These are phyloP conservation scores for Lonicera japonica DNA, from an alignment of 129 eudicot genomes.

Conservation along the genomic window DNA sequence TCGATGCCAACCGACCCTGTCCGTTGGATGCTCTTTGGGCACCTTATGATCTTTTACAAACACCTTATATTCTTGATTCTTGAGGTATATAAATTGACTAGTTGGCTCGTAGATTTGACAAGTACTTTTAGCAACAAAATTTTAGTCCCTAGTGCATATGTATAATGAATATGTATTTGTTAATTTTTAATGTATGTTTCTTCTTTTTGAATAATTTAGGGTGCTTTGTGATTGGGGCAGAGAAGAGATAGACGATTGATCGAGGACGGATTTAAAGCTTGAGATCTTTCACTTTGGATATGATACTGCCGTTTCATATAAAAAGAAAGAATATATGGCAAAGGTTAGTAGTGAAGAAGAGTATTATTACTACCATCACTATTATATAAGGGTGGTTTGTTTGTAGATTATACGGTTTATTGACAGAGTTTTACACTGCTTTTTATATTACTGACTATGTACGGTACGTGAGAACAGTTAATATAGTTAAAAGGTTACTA, in stretches of 20 bases:
- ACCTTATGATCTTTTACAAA: constrained; percentile 73
- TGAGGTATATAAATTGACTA: constrained; percentile 12
- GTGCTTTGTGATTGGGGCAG: too few relatives aligned
- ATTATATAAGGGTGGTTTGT: neutral
- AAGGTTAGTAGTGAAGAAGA: neutral
- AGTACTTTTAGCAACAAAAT: too few relatives aligned
- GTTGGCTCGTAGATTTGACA: too few relatives aligned
- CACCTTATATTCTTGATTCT: constrained; percentile 60
- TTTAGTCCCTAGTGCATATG: too few relatives aligned
- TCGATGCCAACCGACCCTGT: constrained; percentile 64
- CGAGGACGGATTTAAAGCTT: neutral
- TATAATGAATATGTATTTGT: too few relatives aligned
- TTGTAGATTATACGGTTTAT: constrained; percentile 3
- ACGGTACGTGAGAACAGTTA: constrained; percentile 2
- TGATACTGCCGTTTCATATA: too few relatives aligned
- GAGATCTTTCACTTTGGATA: too few relatives aligned
- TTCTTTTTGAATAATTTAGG: too few relatives aligned
- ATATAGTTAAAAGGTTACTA: neutral
- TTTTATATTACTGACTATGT: neutral
- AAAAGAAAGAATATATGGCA: too few relatives aligned
- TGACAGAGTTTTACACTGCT: neutral
- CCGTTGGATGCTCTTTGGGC: constrained; percentile 89
- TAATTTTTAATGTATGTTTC: too few relatives aligned
- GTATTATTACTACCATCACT: too few relatives aligned
- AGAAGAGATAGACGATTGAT: neutral